Conservation (phyloP, 495 filamentous ascomycete species). For the Hypoxylon crocopeplum region DNA sequence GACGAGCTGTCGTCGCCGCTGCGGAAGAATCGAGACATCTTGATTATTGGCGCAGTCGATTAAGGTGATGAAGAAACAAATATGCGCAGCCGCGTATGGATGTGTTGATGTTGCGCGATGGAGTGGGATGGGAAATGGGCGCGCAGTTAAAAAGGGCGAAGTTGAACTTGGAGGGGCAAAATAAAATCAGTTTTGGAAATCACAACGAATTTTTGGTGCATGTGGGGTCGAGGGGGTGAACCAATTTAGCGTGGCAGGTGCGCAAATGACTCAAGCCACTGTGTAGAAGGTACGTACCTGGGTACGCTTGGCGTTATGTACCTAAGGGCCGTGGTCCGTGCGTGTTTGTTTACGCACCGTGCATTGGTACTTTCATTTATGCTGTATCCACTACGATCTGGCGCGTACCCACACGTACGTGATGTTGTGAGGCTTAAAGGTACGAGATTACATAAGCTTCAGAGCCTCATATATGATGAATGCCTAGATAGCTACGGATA, state of each 20-base stretch:
- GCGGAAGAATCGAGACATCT: slow-evolving; percentile 97
- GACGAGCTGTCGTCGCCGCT: slow-evolving; percentile 87
- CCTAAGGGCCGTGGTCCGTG: too few species aligned
- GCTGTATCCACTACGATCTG: too few species aligned
- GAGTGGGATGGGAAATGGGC: neutral
- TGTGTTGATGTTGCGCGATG: neutral
- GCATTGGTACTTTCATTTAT: too few species aligned
- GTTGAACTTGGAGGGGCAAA: slow-evolving; percentile 40
- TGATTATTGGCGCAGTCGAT: slow-evolving; percentile 29
- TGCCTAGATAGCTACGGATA: too few species aligned
- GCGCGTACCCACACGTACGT: too few species aligned
- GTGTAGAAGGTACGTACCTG: neutral
- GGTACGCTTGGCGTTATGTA: too few species aligned
- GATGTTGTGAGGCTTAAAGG: too few species aligned
- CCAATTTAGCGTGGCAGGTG: slow-evolving; percentile 15
- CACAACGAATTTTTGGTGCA: slow-evolving; percentile 44
- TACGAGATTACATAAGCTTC: too few species aligned
- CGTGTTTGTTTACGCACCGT: too few species aligned
- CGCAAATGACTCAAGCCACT: neutral
- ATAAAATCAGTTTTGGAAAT: slow-evolving; percentile 39
- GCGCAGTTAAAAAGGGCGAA: neutral
- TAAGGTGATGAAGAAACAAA: neutral
- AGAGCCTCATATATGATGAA: too few species aligned
- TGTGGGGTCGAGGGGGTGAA: slow-evolving; percentile 39
- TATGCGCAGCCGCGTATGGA: too few species aligned